These are phyloP conservation scores for Carallia pectinifolia DNA, from an alignment of 345 rosid genomes.

Conservation along the genomic window DNA sequence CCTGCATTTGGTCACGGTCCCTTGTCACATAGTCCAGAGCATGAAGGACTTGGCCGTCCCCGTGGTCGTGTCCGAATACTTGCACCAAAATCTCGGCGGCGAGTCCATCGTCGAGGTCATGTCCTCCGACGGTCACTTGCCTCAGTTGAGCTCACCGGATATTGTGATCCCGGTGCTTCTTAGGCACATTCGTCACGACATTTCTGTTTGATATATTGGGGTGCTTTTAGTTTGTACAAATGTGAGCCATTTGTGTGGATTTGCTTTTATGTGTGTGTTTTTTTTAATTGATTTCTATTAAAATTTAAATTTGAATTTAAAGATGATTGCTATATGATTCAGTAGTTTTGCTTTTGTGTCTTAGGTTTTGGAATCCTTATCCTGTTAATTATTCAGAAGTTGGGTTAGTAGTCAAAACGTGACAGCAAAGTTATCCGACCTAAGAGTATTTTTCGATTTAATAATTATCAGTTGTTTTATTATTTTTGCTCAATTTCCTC, in stretches of 20 bases:
- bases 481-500: too few relatives aligned
- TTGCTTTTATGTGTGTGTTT: background rate
- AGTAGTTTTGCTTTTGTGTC: background rate
- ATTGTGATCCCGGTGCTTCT: conserved; percentile 65
- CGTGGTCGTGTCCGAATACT: conserved; percentile 65
- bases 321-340: too few relatives aligned
- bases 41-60: conserved; percentile 89
- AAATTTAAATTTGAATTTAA: too few relatives aligned
- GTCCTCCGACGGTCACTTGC: conserved; percentile 82
- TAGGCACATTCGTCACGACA: conserved; percentile 66
- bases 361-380: background rate
- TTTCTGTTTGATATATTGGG: conserved; percentile 30
- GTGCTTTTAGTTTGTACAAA: too few relatives aligned
- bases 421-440: background rate
- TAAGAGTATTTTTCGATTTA: background rate
- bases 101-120: conserved; percentile 80
- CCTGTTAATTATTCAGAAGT: background rate
- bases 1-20: conserved; percentile 57
- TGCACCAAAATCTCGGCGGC: conserved; percentile 60
- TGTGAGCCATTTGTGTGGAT: background rate
- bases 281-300: too few relatives aligned
- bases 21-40: conserved; percentile 89
- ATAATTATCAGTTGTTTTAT: background rate
- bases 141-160: conserved; percentile 94
- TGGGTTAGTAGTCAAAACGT: background rate